phyloP scores from a whole-genome alignment of 2,329 filamentous ascomycete species.

The Ophiosphaerella herpotricha region DNA sequence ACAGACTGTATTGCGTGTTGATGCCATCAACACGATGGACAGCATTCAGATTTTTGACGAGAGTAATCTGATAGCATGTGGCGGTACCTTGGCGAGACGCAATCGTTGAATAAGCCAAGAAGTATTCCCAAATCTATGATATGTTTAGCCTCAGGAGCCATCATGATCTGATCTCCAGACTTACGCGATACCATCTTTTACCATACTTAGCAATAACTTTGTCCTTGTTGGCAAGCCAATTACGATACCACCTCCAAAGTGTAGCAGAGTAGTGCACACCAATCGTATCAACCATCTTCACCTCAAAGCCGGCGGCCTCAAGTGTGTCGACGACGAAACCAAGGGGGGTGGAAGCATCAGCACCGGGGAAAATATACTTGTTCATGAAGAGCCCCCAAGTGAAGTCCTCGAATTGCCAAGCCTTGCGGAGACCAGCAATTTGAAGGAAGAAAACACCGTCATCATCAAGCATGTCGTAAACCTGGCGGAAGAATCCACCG shows the following conservation, averaged over 20 bases:
- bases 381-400: conserved; percentile 99
- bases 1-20: conserved; percentile 68
- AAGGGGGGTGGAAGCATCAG: conserved; percentile 91
- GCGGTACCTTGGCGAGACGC: conserved; percentile 81
- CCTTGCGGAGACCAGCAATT: conserved; percentile 89
- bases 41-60: conserved; percentile 89
- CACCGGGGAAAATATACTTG: conserved; percentile 98
- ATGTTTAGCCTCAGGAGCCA: conserved; percentile 5
- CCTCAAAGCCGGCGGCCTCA: conserved; percentile 84
- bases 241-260: conserved; percentile 97
- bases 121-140: conserved; percentile 87
- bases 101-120: conserved; percentile 85
- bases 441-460: conserved; percentile 96
- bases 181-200: conserved; percentile 89
- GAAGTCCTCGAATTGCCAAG: conserved; percentile 97
- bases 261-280: conserved; percentile 97
- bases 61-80: conserved; percentile 83
- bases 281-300: conserved; percentile 90
- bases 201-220: conserved; percentile 96
- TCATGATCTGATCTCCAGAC: conserved; percentile 39
- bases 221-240: conserved; percentile 93
- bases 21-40: conserved; percentile 81
- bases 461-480: conserved; percentile 94
- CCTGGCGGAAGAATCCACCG: conserved; percentile 77
- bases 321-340: conserved; percentile 84